phyloP scores from a whole-genome alignment of 139 green algal species.

The Astrephomene gubernaculifera region DNA sequence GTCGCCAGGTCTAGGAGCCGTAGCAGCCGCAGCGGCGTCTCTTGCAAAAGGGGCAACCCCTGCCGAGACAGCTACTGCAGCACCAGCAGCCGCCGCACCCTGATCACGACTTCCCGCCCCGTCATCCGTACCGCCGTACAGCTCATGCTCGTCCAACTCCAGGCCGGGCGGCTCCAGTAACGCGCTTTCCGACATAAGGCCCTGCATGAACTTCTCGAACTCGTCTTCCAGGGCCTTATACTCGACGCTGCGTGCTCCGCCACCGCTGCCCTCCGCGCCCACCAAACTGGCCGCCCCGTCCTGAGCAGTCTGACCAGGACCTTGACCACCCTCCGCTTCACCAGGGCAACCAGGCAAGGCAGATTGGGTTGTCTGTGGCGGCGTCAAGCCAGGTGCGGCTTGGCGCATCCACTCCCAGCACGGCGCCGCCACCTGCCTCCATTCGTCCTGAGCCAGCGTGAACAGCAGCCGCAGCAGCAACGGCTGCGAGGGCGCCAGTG shows the following conservation, averaged over 20 bases:
- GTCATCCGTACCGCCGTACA: neutral
- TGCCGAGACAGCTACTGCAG: neutral
- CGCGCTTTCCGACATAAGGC: constrained; percentile 4
- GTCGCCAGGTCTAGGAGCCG: too few species aligned
- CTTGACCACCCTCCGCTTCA: too few species aligned
- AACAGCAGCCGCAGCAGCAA: constrained; percentile 69
- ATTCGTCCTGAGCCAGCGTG: constrained; percentile 77
- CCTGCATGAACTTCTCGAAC: constrained; percentile 31
- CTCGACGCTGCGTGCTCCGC: neutral
- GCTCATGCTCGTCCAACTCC: neutral
- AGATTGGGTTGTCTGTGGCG: too few species aligned
- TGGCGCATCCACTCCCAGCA: constrained; percentile 27
- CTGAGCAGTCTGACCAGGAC: too few species aligned
- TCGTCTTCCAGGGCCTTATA: constrained; percentile 10
- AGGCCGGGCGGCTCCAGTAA: constrained; percentile 25
- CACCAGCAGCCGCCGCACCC: neutral
- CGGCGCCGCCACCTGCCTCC: constrained; percentile 56
- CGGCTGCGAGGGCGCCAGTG: constrained; percentile 43
- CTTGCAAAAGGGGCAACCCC: neutral
- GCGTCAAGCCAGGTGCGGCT: too few species aligned
- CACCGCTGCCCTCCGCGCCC: neutral
- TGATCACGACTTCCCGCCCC: neutral
- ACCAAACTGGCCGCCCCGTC: too few species aligned
- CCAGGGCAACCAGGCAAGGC: too few species aligned
- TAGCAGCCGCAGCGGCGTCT: too few species aligned